These are phyloP conservation scores for Leonotis leonurus DNA, from an alignment of 257 asterid species.

Conservation along the genomic window DNA sequence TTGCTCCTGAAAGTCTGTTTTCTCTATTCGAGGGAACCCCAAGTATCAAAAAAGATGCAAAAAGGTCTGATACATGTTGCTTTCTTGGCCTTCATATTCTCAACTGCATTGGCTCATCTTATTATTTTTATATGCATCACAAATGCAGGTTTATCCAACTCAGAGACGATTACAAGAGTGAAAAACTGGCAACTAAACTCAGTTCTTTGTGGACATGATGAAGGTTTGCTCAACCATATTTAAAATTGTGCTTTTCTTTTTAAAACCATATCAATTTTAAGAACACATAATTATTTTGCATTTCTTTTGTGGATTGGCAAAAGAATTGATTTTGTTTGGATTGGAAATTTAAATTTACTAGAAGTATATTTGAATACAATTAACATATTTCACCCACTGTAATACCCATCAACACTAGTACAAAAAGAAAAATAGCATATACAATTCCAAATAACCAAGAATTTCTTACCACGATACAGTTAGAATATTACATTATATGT, in stretches of 20 bases:
- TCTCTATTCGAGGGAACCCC: constrained; percentile 94
- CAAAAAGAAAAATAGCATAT: constrained; percentile 1
- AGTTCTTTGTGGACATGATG: constrained; percentile 54
- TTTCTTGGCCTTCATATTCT: not conserved
- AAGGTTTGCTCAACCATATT: no score
- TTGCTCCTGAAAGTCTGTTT: constrained; percentile 93
- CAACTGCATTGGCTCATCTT: not conserved
- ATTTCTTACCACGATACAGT: constrained; percentile 13
- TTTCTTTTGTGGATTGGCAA: no score
- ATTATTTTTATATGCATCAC: not conserved
- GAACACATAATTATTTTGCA: no score
- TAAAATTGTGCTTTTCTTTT: no score
- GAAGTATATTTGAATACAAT: no score
- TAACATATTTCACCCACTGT: no score
- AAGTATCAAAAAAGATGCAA: constrained; percentile 86
- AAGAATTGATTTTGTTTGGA: no score
- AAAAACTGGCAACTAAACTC: constrained; percentile 64
- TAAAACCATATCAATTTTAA: no score
- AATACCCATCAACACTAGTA: no score
- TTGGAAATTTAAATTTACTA: no score
- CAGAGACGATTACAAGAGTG: constrained; percentile 85
- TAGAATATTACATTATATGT: constrained; percentile 32
- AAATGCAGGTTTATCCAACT: constrained; percentile 71
- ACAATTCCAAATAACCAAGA: constrained; percentile 2
- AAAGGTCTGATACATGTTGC: constrained; percentile 37